Conservation (phyloP, 202 grass and related monocot species). For the Zoysia matrella region DNA sequence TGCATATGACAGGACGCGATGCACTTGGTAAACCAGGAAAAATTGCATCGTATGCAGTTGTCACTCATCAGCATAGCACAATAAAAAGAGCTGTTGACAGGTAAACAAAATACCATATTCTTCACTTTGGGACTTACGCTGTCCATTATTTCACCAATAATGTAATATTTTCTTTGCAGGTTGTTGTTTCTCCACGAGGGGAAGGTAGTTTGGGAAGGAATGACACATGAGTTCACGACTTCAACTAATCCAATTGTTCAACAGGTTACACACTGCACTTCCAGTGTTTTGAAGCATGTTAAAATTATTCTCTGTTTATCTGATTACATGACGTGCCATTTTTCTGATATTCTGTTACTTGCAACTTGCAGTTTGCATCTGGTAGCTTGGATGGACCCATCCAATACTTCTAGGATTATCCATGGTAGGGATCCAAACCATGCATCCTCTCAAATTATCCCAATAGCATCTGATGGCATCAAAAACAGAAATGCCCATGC, state of each 20-base stretch:
- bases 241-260: constrained; percentile 84
- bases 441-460: not conserved
- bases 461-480: constrained; percentile 4
- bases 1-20: constrained; percentile 77
- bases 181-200: constrained; percentile 93
- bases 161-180: constrained; percentile 48
- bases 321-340: not conserved
- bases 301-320: not conserved
- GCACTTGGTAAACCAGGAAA: constrained; percentile 73
- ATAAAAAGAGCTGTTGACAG: constrained; percentile 95
- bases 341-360: not conserved
- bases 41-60: constrained; percentile 82
- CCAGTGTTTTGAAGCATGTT: not conserved
- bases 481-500: not conserved
- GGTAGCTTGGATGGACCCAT: constrained; percentile 96
- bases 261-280: constrained; percentile 57
- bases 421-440: not conserved
- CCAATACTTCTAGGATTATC: constrained; percentile 53
- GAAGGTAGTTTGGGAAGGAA: constrained; percentile 96
- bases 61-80: constrained; percentile 99
- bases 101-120: constrained; percentile 38
- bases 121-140: not conserved
- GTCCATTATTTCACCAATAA: constrained; percentile 6
- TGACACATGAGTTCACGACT: constrained; percentile 82
- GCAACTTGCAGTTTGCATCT: constrained; percentile 84